Base-by-base conservation (phyloP, 768 basidiomycete genomes). In the Russula abietina region DNA sequence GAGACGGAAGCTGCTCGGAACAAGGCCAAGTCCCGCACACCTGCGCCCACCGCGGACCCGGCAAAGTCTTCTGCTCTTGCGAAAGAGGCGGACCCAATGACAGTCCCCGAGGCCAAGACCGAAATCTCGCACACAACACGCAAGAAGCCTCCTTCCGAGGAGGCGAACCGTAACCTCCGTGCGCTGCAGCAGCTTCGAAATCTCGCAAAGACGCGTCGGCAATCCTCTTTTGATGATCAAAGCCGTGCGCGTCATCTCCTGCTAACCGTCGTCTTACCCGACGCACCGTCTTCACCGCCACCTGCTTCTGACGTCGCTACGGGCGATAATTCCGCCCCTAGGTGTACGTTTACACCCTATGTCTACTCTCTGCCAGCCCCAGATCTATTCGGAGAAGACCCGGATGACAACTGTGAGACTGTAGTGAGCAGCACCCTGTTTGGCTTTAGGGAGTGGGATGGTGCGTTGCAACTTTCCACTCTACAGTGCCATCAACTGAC, bases 401-500 rank as follows among this genome's bases (percentile, higher is more conserved):
- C 58, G 22, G 65, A 67, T 57, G 48, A 53, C 32, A 49, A 59
- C 14, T 16, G 71, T 50, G 61, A 65, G 36, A 52, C 60, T 12
- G 57, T 66, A n/a, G 66, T 64, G 4, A 70, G 71, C 1, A 69
- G 68, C 1, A 70, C 85, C 30, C 67, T 86, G 16, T 82, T 75
- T 63, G 85, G 85, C 0, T 67, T 84, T 12, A 71, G 77, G 22
- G 81, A 80, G 45, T 80, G 83, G 77, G 74, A 82, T 48, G 72
- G 84, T 84, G 56, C 63, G 79, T 72, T 26, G 38, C 33, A 11
- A 12, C 62, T 17, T 3, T 32, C 9, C 17, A 9, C 49, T 65
- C 54, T 32, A 61, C 19, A 36, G 22, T 51, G 24, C 55, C 51
- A 17, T 26, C 3, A 17, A 36, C 24, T 62, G 50, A 62, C 45